Evolutionary conservation across 257 asterid genomes (phyloP).

Genomic region (Solanum tarapatanum): DNA sequence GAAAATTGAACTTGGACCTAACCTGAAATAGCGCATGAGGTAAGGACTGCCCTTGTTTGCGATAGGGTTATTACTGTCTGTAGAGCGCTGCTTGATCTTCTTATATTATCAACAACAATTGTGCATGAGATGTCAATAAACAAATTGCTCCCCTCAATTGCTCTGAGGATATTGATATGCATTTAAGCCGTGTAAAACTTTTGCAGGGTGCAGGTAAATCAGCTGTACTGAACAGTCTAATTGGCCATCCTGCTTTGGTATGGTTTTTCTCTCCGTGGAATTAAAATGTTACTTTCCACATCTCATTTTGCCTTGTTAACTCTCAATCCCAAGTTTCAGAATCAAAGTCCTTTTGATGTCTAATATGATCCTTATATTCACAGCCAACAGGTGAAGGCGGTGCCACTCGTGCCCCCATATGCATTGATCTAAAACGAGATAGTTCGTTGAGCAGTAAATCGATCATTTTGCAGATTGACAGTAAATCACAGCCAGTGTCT

Average conservation of each 20-base stretch:
- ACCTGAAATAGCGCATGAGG: neutral
- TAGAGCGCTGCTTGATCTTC: neutral
- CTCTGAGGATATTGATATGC: neutral
- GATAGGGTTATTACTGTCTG: neutral
- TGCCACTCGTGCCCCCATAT: constrained; percentile 97
- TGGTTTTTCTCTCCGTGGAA: constrained; percentile 11
- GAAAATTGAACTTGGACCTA: neutral
- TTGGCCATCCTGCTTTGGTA: constrained; percentile 97
- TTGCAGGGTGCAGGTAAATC: constrained; percentile 98
- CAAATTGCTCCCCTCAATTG: neutral
- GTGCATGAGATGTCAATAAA: neutral
- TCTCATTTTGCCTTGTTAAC: neutral
- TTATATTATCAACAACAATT: neutral
- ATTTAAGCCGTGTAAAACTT: neutral
- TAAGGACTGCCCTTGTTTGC: neutral
- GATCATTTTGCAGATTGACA: constrained; percentile 80
- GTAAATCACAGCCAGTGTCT: constrained; percentile 79
- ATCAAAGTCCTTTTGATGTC: neutral
- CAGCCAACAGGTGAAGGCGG: constrained; percentile 99
- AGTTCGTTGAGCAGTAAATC: constrained; percentile 78
- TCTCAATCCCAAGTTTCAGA: neutral
- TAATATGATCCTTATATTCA: neutral
- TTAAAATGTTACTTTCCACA: neutral
- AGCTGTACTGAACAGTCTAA: constrained; percentile 89
- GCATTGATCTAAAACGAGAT: constrained; percentile 76